Evolutionary conservation across 257 asterid species (phyloP).

Genomic region (Datura wrightii): DNA sequence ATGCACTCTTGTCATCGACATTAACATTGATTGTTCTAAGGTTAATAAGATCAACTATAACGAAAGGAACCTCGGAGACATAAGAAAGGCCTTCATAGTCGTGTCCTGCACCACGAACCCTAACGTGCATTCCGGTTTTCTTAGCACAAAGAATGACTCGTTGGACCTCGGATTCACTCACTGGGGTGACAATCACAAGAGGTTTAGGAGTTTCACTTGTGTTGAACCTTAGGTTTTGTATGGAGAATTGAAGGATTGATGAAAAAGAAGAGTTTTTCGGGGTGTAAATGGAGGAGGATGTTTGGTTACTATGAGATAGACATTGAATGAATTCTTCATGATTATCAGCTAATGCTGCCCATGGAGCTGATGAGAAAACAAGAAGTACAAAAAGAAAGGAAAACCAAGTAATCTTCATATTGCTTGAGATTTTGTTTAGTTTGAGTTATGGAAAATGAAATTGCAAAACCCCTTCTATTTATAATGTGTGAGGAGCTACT

Average conservation of each 20-base stretch:
- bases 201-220: conserved; percentile 23
- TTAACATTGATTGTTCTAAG: conserved; percentile 18
- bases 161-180: conserved; percentile 25
- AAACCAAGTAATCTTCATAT: conserved; percentile 1
- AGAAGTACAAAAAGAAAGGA: neutral
- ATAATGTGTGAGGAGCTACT: neutral
- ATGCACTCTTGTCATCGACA: conserved; percentile 24
- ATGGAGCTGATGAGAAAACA: conserved; percentile 1
- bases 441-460: neutral
- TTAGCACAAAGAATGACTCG: conserved; percentile 27
- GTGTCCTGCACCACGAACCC: conserved; percentile 33
- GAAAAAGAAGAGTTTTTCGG: conserved; percentile 24
- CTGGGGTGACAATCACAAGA: conserved; percentile 28
- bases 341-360: conserved; percentile 2
- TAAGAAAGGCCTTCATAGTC: conserved; percentile 34
- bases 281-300: conserved; percentile 17
- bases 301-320: neutral
- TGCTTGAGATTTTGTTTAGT: neutral
- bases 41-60: neutral
- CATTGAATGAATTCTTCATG: conserved; percentile 26
- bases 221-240: conserved; percentile 28
- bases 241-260: conserved; percentile 29
- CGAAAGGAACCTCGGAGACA: neutral
- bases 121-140: conserved; percentile 20
- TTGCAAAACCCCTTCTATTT: conserved; percentile 13